A percentile compares a stretch with the other conserved stretches of the same genome.
Evolutionary conservation across 148 eudicot genomes (phyloP).

Genomic region (Camellia sinensis): DNA sequence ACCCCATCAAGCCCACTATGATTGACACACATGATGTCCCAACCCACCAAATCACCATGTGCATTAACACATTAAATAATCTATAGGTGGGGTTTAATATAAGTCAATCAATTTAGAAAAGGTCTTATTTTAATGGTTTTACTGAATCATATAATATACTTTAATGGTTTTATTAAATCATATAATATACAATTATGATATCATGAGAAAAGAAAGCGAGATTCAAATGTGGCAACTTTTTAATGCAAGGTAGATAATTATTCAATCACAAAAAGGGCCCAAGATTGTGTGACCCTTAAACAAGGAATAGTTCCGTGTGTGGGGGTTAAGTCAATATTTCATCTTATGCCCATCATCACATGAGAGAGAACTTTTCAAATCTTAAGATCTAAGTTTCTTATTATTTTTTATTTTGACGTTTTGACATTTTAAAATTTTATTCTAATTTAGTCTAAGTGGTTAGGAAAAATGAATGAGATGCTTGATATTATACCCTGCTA

Average conservation of each 20-base stretch:
- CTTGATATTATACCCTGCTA: too few species aligned
- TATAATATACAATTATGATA: background rate
- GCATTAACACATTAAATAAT: slow-evolving; percentile 7
- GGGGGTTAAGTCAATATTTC: slow-evolving; percentile 25
- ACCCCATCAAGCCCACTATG: slow-evolving; percentile 12
- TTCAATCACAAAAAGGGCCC: slow-evolving; percentile 4
- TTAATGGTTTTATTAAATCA: too few species aligned
- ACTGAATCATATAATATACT: too few species aligned
- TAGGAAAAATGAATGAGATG: too few species aligned
- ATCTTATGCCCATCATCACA: slow-evolving; percentile 11
- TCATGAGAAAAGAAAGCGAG: background rate
- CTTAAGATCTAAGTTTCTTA: background rate
- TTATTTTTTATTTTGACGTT: too few species aligned
- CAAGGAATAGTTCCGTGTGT: slow-evolving; percentile 12
- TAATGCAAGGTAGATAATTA: background rate
- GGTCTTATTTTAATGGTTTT: background rate
- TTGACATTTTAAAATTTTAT: too few species aligned
- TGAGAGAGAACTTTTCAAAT: slow-evolving; percentile 1
- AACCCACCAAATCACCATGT: slow-evolving; percentile 21
- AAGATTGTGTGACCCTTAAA: slow-evolving; percentile 26
- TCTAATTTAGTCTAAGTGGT: too few species aligned
- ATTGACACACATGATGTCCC: slow-evolving; percentile 24
- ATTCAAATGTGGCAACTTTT: background rate
- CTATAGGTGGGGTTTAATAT: background rate
- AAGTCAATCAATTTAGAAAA: slow-evolving; percentile 2